phyloP scores from a whole-genome alignment of 225 moss, liverwort and hornwort species.

The Pleurozium schreberi region DNA sequence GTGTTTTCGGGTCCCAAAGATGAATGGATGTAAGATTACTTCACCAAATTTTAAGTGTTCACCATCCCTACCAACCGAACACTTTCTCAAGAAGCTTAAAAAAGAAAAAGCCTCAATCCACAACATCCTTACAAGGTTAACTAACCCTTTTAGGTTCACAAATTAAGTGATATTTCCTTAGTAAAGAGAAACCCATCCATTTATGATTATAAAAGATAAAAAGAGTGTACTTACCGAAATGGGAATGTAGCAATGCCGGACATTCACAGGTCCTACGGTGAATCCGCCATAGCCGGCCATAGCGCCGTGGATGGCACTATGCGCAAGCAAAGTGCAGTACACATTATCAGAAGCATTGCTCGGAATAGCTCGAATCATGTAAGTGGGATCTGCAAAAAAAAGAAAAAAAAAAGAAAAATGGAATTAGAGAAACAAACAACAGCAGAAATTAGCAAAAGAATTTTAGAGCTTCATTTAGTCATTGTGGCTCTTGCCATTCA shows the following conservation, averaged over 20 bases:
- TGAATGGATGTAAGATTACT: not conserved
- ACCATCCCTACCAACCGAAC: not conserved
- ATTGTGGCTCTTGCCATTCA: not conserved
- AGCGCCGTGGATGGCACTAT: constrained; percentile 74
- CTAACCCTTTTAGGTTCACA: too few species aligned
- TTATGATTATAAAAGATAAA: not conserved
- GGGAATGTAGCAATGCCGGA: constrained; percentile 63
- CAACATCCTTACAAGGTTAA: not conserved
- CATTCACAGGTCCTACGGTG: constrained; percentile 68
- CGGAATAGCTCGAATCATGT: constrained; percentile 82
- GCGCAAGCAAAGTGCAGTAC: constrained; percentile 73
- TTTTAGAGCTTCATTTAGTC: not conserved
- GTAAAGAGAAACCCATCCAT: not conserved
- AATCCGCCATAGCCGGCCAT: constrained; percentile 79
- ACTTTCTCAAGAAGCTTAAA: too few species aligned
- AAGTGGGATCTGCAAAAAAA: constrained; percentile 74
- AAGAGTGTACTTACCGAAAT: constrained; percentile 3
- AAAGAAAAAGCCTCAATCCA: not conserved
- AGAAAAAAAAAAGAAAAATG: too few species aligned
- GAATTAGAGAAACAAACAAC: not conserved
- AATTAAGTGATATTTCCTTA: not conserved
- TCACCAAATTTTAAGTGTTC: not conserved
- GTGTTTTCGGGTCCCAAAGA: not conserved
- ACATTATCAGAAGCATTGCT: constrained; percentile 78
- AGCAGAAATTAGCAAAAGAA: not conserved